Evolutionary conservation across 176 grass and related monocot genomes (phyloP).

Genomic region (Eremochloa ophiuroides): DNA sequence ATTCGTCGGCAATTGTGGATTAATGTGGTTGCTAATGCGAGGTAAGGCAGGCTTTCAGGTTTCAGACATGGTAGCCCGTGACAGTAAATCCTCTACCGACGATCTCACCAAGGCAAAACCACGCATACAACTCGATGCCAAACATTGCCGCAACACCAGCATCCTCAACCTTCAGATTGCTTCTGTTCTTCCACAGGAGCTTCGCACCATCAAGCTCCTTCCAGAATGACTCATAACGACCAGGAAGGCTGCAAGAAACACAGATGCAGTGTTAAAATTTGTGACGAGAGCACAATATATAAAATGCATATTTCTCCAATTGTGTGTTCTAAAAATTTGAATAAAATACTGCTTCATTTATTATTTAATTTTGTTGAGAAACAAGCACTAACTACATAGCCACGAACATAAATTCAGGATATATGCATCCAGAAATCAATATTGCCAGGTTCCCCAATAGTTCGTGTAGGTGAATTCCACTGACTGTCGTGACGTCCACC

Average conservation of each 20-base stretch:
- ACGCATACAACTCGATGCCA: conserved; percentile 82
- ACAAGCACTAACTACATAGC: neutral
- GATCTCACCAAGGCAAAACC: conserved; percentile 73
- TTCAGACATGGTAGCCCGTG: conserved; percentile 80
- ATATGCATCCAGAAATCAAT: neutral
- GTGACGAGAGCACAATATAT: neutral
- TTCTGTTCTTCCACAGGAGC: conserved; percentile 54
- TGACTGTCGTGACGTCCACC: neutral
- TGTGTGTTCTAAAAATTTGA: neutral
- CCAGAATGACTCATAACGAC: conserved; percentile 65
- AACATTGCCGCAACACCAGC: conserved; percentile 70
- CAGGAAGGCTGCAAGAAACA: conserved; percentile 61
- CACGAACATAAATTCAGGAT: neutral
- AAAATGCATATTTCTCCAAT: neutral
- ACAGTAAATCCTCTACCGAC: conserved; percentile 79
- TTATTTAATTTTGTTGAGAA: neutral
- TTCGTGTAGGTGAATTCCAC: neutral
- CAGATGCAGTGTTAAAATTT: neutral
- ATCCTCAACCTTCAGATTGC: conserved; percentile 63
- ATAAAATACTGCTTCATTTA: neutral
- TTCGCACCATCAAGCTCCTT: conserved; percentile 72
- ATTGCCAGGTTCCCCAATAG: neutral
- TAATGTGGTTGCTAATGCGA: neutral
- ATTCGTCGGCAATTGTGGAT: neutral
- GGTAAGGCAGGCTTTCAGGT: neutral